A percentile compares a stretch with the other conserved stretches of the same genome.
phyloP scores from a whole-genome alignment of 202 grass and related monocot species.

The Schoenoplectus tabernaemontani region DNA sequence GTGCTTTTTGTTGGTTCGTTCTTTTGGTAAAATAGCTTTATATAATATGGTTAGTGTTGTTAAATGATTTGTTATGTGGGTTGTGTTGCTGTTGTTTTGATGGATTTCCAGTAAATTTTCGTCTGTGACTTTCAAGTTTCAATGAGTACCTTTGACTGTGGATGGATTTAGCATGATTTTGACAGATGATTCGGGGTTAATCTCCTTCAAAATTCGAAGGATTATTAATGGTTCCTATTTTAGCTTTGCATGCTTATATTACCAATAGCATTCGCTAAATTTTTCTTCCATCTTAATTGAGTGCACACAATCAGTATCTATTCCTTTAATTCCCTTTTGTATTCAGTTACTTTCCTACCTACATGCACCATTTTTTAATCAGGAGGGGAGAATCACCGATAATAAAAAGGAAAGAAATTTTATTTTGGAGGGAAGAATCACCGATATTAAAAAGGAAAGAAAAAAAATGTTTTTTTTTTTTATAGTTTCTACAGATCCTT shows the following conservation, averaged over 20 bases:
- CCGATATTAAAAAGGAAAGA: too few species aligned
- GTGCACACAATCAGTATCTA: background rate
- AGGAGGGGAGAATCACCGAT: background rate
- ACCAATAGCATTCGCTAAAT: too few species aligned
- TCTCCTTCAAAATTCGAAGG: background rate
- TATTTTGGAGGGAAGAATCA: too few species aligned
- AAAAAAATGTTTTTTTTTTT: background rate
- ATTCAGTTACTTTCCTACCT: background rate
- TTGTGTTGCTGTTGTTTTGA: too few species aligned
- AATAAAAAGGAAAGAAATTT: background rate
- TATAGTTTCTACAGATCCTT: too few species aligned
- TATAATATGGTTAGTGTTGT: background rate
- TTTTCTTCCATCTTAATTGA: too few species aligned
- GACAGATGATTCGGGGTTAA: too few species aligned
- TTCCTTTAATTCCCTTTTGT: background rate
- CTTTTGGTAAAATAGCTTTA: background rate
- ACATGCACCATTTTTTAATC: background rate
- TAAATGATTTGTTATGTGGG: background rate
- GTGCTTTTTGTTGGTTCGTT: background rate
- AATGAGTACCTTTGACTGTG: too few species aligned
- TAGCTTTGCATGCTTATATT: background rate
- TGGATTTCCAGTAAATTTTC: too few species aligned
- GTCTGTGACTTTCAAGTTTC: too few species aligned
- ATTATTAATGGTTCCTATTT: background rate
- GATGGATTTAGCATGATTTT: background rate